Evolutionary conservation across 208 protist genomes (phyloP), one percentile per base, ranked within the genome.

Genomic region (Leptomonas pyrrhocoris): DNA sequence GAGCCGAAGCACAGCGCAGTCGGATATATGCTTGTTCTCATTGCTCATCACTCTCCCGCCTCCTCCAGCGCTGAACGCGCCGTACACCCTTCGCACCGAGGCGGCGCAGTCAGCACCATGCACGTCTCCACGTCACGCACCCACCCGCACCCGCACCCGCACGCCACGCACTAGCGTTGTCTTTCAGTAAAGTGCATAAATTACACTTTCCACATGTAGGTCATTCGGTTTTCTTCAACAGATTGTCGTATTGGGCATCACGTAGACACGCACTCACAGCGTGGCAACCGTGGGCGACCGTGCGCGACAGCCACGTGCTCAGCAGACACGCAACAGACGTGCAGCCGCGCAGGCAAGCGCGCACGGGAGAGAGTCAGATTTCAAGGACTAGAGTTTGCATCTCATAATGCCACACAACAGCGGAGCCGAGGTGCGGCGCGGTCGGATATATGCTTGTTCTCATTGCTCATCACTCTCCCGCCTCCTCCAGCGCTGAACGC

Each of bases 401-500:
- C 70, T 77, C 74, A 79, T 77, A 36, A 36, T 34, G 48, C 49
- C 72, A 50, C 48, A 46, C 55, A 30, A 18, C 68, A 48, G 68
- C 59, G 42, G 23, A 42, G 57, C 67, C 42, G 60, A 12, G 55
- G 46, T 43, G 61, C 49, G 42, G 46, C 48, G 55, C 27, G 43
- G 67, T 80, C 74, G 75, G 75, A 82, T 82, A 85, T 85, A 85
- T 82, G 80, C 80, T 85, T 85, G 76, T 83, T 79, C 77, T 81
- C 72, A 40, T 85, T 71, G 65, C 54, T 68, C 80, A 81, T 81
- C 72, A 84, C 46, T 48, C 40, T 38, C 25, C 62, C 25, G 28
- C 34, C 60, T 18, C 38, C 56, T 56, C 28, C 30, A 43, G 18
- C 67, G 49, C 67, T 19, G 55, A 60, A 51, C 30, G 23, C 34